phyloP scores from a whole-genome alignment of 139 green algal genomes.

The Desmodesmus armatus region DNA sequence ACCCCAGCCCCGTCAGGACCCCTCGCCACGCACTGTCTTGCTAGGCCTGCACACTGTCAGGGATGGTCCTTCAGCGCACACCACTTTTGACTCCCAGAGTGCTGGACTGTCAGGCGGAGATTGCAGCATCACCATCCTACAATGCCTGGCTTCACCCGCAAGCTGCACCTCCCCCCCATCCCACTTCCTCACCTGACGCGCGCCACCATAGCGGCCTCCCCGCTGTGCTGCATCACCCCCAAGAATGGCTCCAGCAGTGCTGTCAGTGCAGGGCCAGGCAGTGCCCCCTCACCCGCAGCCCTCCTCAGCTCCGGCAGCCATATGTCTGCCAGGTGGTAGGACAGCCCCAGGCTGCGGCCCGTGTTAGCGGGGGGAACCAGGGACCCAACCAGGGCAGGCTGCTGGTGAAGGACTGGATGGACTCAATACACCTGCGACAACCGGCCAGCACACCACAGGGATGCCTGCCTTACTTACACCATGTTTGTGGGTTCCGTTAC shows the following conservation, averaged over 20 bases:
- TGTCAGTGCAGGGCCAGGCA: conserved; percentile 43
- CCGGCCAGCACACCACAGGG: not conserved
- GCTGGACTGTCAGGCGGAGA: not conserved
- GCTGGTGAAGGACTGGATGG: not conserved
- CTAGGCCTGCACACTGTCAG: too few relatives aligned
- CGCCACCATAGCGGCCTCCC: conserved; percentile 42
- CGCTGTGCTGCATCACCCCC: conserved; percentile 24
- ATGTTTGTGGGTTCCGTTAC: too few relatives aligned
- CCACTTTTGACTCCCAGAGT: too few relatives aligned
- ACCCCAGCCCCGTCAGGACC: too few relatives aligned
- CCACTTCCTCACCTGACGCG: conserved; percentile 27
- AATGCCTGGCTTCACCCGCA: not conserved
- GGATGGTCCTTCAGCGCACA: too few relatives aligned
- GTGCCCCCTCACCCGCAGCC: conserved; percentile 1
- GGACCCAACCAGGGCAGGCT: not conserved
- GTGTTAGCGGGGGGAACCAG: not conserved
- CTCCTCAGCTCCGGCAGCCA: conserved; percentile 77
- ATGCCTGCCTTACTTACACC: too few relatives aligned
- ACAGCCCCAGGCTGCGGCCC: conserved; percentile 56
- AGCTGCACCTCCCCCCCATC: not conserved
- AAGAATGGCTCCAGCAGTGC: conserved; percentile 75
- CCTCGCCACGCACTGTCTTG: too few relatives aligned
- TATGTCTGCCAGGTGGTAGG: conserved; percentile 86
- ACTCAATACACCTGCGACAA: not conserved
- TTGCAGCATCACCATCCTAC: not conserved